These are phyloP conservation scores for Salvia hispanica DNA, from an alignment of 257 asterid species.

Conservation along the genomic window DNA sequence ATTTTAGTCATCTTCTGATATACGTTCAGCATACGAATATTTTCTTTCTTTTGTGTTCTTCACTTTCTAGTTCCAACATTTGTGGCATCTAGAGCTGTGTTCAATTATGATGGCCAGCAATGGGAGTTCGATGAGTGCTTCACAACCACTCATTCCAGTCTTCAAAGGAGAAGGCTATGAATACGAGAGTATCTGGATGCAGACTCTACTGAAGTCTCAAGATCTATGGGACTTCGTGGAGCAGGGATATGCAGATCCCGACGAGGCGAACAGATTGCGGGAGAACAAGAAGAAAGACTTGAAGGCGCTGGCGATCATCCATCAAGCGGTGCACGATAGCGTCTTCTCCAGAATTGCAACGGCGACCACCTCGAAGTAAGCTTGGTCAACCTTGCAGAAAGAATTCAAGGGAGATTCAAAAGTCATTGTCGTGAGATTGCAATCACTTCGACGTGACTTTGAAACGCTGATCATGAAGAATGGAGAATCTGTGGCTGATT, in stretches of 20 bases:
- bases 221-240: slow-evolving; percentile 6
- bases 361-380: slow-evolving; percentile 5
- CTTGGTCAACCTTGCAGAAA: neutral
- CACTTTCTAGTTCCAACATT: neutral
- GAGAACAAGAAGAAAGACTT: slow-evolving; percentile 12
- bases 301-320: slow-evolving; percentile 7
- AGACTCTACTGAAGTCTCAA: no score
- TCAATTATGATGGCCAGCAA: neutral
- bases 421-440: neutral
- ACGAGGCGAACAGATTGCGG: neutral
- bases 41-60: neutral
- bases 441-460: no score
- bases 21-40: no score
- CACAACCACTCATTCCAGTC: slow-evolving; percentile 1
- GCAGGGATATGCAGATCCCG: neutral
- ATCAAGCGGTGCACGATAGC: slow-evolving; percentile 2
- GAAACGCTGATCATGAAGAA: neutral
- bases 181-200: no score
- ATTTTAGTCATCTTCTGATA: no score
- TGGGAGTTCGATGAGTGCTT: neutral
- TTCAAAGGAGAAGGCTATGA: neutral
- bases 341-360: slow-evolving; percentile 8
- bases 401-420: slow-evolving; percentile 14
- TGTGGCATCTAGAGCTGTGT: neutral
- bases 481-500: neutral